Evolutionary conservation across 176 grass and related monocot genomes (phyloP).

Genomic region (Carex parvula): DNA sequence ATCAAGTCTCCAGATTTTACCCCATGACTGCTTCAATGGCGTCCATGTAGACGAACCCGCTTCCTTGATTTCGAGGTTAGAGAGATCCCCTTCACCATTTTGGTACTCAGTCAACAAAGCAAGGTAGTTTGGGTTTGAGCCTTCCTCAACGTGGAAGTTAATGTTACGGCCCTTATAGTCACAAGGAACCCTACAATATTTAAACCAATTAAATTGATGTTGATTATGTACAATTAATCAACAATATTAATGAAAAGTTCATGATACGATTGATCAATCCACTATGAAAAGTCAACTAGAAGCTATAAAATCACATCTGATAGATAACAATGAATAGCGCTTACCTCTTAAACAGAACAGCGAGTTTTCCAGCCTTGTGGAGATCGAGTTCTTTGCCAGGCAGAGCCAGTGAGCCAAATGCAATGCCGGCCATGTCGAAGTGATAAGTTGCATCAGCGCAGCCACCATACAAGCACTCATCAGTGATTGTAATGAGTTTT

Average conservation of each 20-base stretch:
- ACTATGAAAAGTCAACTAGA: neutral
- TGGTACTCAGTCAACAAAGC: slow-evolving; percentile 78
- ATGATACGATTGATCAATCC: neutral
- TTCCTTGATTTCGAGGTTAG: slow-evolving; percentile 66
- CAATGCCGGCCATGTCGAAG: slow-evolving; percentile 76
- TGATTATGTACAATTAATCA: neutral
- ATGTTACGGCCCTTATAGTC: slow-evolving; percentile 66
- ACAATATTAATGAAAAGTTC: neutral
- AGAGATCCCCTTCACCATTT: slow-evolving; percentile 82
- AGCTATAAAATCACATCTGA: neutral
- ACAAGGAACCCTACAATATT: slow-evolving; percentile 62
- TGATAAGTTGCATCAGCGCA: slow-evolving; percentile 37
- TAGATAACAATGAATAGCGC: neutral
- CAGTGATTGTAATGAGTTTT: slow-evolving; percentile 67
- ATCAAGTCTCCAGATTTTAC: slow-evolving; percentile 64
- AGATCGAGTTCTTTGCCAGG: slow-evolving; percentile 58
- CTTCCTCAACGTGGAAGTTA: slow-evolving; percentile 58
- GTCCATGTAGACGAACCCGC: slow-evolving; percentile 44
- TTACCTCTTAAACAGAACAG: slow-evolving; percentile 63
- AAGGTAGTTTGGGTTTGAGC: slow-evolving; percentile 58
- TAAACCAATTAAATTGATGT: neutral
- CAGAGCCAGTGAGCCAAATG: slow-evolving; percentile 57
- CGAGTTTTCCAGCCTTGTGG: slow-evolving; percentile 67
- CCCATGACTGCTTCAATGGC: slow-evolving; percentile 66
- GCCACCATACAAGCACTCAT: slow-evolving; percentile 70